Base-by-base conservation (phyloP, 768 basidiomycete genomes). In the Gyrodon lividus region DNA sequence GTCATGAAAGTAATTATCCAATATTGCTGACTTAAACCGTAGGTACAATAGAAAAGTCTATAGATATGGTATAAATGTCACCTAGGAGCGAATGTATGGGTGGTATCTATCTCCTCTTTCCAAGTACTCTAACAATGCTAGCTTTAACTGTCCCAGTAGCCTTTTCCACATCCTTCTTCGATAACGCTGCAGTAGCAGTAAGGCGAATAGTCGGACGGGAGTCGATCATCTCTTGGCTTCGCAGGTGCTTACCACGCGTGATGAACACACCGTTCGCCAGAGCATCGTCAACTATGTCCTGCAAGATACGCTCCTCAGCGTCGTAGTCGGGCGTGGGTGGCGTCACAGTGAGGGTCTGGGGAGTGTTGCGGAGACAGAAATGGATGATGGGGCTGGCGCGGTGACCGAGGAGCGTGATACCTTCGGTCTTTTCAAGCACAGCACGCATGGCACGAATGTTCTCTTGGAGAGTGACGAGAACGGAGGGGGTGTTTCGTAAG, bases 131-230 rank as follows among this genome's bases (percentile, higher is more conserved):
- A 35, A 78, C 75, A 40, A 93, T 72, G 34, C 86, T 86, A 26
- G 76, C 75, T 72, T 87, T 91, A 51, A 99, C 69, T 17, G 88
- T 78, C 20, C 71, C 72, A 6, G 85, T 82, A 3, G 94, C 89
- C 75, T 92, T 95, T 77, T 97, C 94, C 48, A 85, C 82, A 60
- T 98, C 97, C 72, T 95, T 96, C 78, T 77, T 87, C 22, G 85
- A 84, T 57, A 98, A 67, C 13, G 83, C 92, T 13, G 84, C 80
- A 5, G 81, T 86, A 55, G 95, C 72, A 20, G 87, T 86, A n/a
- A 98, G 72, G 54, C 91, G 81, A 53, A 98, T 83, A 59, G 88
- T 91, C 33, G 97, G 93, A 41, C 85, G 77, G 14, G 83, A 78
- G 66, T 97, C 92, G 14, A 81, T 74, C 56, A 82, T 72, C 76